Evolutionary conservation across 2,329 filamentous ascomycete species (phyloP), one percentile per base, ranked within the genome.

Genomic region (Verticillium klebahnii): DNA sequence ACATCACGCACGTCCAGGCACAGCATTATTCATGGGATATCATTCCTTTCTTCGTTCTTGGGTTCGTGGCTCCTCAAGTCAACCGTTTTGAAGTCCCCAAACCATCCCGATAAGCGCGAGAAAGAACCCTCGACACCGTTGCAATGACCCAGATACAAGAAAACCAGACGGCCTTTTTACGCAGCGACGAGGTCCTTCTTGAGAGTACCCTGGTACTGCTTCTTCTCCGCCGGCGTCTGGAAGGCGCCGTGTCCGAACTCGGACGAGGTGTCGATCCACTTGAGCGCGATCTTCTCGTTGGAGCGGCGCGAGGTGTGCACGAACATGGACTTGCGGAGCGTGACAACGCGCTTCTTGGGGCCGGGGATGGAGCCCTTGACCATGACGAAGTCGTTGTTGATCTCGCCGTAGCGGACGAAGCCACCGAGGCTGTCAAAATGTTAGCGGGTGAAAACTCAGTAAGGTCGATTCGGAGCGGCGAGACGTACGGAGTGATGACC

Each of bases 211-310:
- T 97, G 81, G 87, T 92, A 95, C 79, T 92, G 89, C 85, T 91
- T 92, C 93, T 99, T 99, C 91, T 99, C 95, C 77, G 91, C 90
- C 70, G 90, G 85, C 68, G 95, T 99, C 87, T 99, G 95, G 92
- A 96, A 99, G 76, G 93, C 94, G 89, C 95, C 95, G 86, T 99
- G 95, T 82, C 95, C 95, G 82, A 99, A 99, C 88, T 99, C 96
- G 85, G 93, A 97, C 67, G 93, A 97, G 74, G 95, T 99, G 77
- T 99, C 95, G 90, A 99, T 99, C 95, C 95, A 99, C 85, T 99
- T 99, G 85, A 99, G 91, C 77, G 94, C 92, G 80, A 98, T 91
- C 92, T 99, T 98, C 90, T 99, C 95, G 77, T 97, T 87, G 62
- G 95, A 92, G 80, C 90, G 93, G 79, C 95, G 88, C 77, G 91